Base-by-base conservation (phyloP, 1,284 basidiomycete species). In the Psilocybe mexicana region DNA sequence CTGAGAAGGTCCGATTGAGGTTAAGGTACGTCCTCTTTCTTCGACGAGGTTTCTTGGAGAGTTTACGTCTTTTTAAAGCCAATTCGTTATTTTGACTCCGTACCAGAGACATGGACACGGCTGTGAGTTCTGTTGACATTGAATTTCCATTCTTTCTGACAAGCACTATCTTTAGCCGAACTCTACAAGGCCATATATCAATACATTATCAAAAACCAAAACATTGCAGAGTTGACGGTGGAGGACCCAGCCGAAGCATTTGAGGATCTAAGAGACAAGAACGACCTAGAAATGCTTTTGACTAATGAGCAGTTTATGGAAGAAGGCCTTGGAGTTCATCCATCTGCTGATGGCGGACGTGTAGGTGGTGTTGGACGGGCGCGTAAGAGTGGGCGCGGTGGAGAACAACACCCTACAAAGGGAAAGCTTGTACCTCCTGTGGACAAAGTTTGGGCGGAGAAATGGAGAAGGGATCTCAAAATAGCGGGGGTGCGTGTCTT, bases 241-340 rank as follows among this genome's bases (percentile, higher is more conserved):
- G 96, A 99, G 76, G 96, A 99, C 71, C 96, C 96, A 0, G 94
- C 94, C 0, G 96, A 99, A 74, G 90, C 92, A 7, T 96, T 97
- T 69, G 95, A 97, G 70, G 94, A 97, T 69, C 80, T 99, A 54
- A 84, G 96, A 36, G 97, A 99, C 74, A 87, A 92, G 50, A 92
- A 92, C 67, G 97, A 99, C 72, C 81, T 99, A 26, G 79, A 84
- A 60, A 90, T 92, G 80, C 79, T 98, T n/a, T 77, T 93, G 23
- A 72, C 76, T 0, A 75, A 88, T 61, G 75, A 82, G 59, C 75
- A 74, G 46, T 91, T 93, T 71, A 83, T 89, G 78, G 70, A 77
- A 35, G 87, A 91, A 72, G 85, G 80, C 23, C 84, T 89, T 63
- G 81, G 84, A 2, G 71, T 69, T 23, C 67, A 71, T n/a, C 70